Evolutionary conservation across 306 rosid genomes (phyloP).

Genomic region (Comarum palustre): DNA sequence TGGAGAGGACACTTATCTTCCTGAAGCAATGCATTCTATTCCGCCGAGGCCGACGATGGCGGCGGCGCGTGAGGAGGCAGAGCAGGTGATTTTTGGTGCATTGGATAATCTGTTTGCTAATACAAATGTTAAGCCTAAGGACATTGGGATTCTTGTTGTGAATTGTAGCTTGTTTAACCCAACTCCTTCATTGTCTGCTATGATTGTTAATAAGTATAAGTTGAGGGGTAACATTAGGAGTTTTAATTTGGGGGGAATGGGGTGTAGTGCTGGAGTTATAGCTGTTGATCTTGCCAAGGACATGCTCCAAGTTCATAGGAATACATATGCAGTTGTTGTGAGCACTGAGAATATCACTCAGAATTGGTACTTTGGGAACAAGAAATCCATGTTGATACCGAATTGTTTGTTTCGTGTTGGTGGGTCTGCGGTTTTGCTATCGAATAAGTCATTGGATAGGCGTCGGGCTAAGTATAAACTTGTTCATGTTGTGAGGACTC

Average conservation of each 20-base stretch:
- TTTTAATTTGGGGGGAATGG: constrained; percentile 70
- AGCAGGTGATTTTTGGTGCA: constrained; percentile 59
- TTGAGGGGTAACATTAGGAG: constrained; percentile 46
- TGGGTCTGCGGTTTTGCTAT: constrained; percentile 52
- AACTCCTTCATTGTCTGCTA: constrained; percentile 65
- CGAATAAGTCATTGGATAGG: constrained; percentile 39
- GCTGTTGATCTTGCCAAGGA: constrained; percentile 68
- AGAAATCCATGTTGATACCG: constrained; percentile 60
- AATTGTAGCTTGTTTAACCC: constrained; percentile 70
- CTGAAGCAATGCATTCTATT: constrained; percentile 46
- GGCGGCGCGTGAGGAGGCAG: constrained; percentile 54
- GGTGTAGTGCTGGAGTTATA: constrained; percentile 75
- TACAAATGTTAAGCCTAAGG: constrained; percentile 44
- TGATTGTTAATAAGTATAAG: constrained; percentile 62
- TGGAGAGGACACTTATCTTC: constrained; percentile 54
- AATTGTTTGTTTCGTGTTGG: constrained; percentile 73
- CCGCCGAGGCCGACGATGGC: constrained; percentile 52
- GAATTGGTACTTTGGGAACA: constrained; percentile 73
- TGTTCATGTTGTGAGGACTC: constrained; percentile 58
- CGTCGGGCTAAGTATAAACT: constrained; percentile 54
- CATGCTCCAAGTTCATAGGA: constrained; percentile 57
- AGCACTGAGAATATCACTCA: constrained; percentile 72
- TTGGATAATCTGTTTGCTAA: constrained; percentile 51
- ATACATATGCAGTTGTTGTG: constrained; percentile 61
- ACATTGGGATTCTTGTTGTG: constrained; percentile 61